Conservation (phyloP, 163 green algal genomes). For the Coccomyxa subellipsoidea region DNA sequence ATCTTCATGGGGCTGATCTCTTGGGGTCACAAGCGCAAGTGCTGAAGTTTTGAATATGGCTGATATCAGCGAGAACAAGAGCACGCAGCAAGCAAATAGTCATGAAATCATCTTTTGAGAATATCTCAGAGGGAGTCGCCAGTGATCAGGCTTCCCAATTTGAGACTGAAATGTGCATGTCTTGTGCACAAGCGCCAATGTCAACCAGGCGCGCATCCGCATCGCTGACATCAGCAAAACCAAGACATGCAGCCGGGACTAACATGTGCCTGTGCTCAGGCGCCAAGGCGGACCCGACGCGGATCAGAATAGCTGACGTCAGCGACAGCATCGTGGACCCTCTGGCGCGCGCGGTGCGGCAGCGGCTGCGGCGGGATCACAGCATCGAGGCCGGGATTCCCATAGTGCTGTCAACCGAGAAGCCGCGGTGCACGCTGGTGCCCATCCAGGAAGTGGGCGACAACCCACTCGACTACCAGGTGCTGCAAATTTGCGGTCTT, state of each 20-base stretch:
- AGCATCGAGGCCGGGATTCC: constrained; percentile 67
- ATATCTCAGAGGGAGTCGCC: no score
- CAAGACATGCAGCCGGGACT: not conserved
- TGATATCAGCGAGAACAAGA: no score
- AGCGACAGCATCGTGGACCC: constrained; percentile 79
- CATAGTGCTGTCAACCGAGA: constrained; percentile 87
- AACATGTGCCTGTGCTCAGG: constrained; percentile 40
- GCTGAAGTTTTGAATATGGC: no score
- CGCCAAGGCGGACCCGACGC: constrained; percentile 91
- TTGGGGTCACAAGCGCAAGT: no score
- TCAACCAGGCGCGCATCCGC: no score
- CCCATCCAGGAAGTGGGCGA: constrained; percentile 44
- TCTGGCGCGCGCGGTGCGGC: constrained; percentile 76
- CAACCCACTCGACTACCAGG: constrained; percentile 81
- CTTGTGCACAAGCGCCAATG: no score
- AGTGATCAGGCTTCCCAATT: no score
- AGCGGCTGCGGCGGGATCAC: constrained; percentile 61
- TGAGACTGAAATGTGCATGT: no score
- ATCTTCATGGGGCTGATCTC: no score
- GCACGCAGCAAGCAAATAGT: no score
- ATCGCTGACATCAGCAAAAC: no score
- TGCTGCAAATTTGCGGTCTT: constrained; percentile 13
- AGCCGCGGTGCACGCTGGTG: constrained; percentile 74
- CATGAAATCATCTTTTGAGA: no score
- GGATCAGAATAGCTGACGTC: constrained; percentile 87